phyloP scores from a whole-genome alignment of 176 grass and related monocot genomes.

The Aegilops sharonensis region DNA sequence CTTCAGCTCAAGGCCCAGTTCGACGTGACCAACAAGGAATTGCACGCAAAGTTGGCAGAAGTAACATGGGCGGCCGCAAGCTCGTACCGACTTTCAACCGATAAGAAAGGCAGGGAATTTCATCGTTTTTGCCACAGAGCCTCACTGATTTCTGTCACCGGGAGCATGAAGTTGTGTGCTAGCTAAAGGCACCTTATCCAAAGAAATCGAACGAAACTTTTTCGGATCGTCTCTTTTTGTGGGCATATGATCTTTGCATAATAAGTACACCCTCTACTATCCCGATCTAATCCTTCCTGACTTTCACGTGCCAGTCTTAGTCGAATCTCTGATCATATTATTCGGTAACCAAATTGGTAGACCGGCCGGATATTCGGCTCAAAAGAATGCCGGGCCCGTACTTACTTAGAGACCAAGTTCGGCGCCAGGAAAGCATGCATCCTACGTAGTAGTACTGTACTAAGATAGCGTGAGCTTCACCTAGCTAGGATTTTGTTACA shows the following conservation, averaged over 20 bases:
- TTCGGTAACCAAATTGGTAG: not conserved
- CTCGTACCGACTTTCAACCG: not conserved
- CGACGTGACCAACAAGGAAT: not conserved
- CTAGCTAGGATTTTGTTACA: not conserved
- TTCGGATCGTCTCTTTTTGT: not conserved
- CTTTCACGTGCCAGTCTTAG: conserved; percentile 6
- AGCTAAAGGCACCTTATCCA: not conserved
- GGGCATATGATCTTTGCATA: conserved; percentile 14
- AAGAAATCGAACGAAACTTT: conserved; percentile 4
- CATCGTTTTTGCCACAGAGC: not conserved
- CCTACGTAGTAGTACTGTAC: not conserved
- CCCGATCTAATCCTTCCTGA: conserved; percentile 1
- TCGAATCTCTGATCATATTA: not conserved
- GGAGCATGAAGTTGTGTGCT: not conserved
- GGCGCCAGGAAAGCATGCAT: not conserved
- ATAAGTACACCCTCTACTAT: conserved; percentile 3
- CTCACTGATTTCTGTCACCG: not conserved
- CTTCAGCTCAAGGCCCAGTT: not conserved
- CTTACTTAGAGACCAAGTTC: conserved; percentile 3
- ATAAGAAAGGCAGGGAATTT: not conserved
- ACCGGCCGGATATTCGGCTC: not conserved
- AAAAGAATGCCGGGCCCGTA: not conserved
- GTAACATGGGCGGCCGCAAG: not conserved
- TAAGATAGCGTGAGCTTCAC: not conserved
- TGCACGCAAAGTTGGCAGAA: not conserved